Evolutionary conservation across 495 filamentous ascomycete genomes (phyloP), one percentile per base, ranked within the genome.

Genomic region (Chaetomium tenue): DNA sequence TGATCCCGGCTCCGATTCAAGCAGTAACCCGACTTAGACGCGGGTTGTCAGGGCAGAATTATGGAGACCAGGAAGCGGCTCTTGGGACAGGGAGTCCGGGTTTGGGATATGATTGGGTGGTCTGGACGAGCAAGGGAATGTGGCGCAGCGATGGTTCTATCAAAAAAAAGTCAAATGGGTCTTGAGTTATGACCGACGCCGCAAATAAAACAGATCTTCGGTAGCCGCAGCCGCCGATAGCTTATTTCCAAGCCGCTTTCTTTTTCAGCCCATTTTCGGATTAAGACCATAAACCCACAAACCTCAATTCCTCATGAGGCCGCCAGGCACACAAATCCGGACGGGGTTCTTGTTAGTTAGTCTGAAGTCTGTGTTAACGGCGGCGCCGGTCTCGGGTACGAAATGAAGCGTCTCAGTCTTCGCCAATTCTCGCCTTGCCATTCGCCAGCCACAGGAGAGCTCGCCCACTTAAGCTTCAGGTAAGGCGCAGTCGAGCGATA

Each of bases 401-500:
- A 51, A 58, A 51, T 51, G 44, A 58, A 53, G 59, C 59, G 52
- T 39, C 56, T 8, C 9, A 50, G 55, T 57, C 28, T 30, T 30
- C 28, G 28, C 28, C 28, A 30, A 6, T 30, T 22, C 44, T 42
- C 33, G 40, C 30, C 22, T 18, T 65, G 40, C 37, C n/a, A 66
- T 66, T 66, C 57, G 64, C 47, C 58, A 60, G 23, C 50, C 18
- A 23, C 15, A 20, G 15, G 33, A 46, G 20, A 46, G n/a, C n/a
- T n/a, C 58, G 5, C 37, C 54, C 64, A 60, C 64, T 66, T 59
- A 66, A 54, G 37, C 11, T 58, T 65, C 58, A 60, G 58, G 26
- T 40, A 67, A 63, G 65, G 65, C 65, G 65, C 65, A 67, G 65
- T 37, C 20, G 16, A 50, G 46, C 57, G 26, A 7, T 12, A 37